A percentile compares a stretch with the other conserved stretches of the same genome.
Conservation (phyloP, 129 eudicot species). For the Tanacetum coccineum region DNA sequence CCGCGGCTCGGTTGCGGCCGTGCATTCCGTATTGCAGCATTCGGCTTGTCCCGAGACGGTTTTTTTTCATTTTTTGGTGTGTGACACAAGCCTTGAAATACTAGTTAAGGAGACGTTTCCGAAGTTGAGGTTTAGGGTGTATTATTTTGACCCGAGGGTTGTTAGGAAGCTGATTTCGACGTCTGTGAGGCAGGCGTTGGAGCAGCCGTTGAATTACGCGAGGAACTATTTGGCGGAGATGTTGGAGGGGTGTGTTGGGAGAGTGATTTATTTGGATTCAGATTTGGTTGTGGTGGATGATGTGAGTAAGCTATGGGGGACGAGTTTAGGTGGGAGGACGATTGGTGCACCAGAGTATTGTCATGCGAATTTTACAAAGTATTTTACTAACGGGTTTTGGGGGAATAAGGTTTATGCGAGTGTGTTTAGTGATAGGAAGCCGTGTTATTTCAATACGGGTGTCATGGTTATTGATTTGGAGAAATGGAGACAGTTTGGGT, state of each 20-base stretch:
- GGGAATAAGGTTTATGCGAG: constrained; percentile 35
- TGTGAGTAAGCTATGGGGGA: constrained; percentile 65
- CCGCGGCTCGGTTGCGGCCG: constrained; percentile 92
- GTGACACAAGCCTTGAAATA: constrained; percentile 51
- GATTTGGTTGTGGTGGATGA: constrained; percentile 88
- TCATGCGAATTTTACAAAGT: constrained; percentile 93
- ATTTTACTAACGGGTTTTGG: constrained; percentile 78
- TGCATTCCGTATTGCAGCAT: constrained; percentile 77
- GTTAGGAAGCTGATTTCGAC: constrained; percentile 68
- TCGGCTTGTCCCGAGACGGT: constrained; percentile 73
- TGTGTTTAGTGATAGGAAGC: constrained; percentile 44
- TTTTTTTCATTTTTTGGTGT: constrained; percentile 79
- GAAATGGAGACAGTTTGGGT: constrained; percentile 71
- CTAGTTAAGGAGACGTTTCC: constrained; percentile 66
- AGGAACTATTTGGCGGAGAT: constrained; percentile 78
- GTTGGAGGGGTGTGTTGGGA: constrained; percentile 53
- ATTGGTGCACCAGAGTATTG: constrained; percentile 99
- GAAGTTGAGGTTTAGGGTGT: constrained; percentile 65
- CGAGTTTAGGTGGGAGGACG: constrained; percentile 47
- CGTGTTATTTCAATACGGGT: constrained; percentile 91
- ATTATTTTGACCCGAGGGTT: constrained; percentile 59
- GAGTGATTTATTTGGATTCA: constrained; percentile 87
- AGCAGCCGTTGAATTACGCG: constrained; percentile 87
- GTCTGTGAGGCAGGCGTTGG: constrained; percentile 83
- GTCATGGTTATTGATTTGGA: constrained; percentile 92